phyloP scores from a whole-genome alignment of 2,329 filamentous ascomycete species.

The Sporothrix variecibatus region DNA sequence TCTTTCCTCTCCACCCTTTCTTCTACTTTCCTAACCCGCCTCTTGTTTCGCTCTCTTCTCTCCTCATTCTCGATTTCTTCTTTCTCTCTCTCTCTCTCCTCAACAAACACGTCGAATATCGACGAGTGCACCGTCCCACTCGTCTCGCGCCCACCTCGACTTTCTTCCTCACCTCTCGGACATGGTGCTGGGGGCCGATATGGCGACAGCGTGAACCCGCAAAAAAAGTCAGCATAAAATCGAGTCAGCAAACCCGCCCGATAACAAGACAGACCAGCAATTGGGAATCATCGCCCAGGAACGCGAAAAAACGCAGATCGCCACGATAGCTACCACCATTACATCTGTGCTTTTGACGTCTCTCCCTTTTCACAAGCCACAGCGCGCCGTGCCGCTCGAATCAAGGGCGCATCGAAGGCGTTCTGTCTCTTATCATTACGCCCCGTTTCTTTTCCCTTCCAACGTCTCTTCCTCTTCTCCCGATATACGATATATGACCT shows the following conservation, averaged over 20 bases:
- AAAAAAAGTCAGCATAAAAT: neutral
- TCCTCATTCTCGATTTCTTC: neutral
- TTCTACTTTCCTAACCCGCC: neutral
- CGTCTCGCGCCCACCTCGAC: neutral
- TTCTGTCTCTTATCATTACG: neutral
- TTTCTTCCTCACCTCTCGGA: neutral
- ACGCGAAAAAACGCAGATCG: neutral
- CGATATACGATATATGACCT: neutral
- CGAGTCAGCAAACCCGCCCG: neutral
- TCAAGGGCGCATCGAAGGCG: slow-evolving; percentile 10
- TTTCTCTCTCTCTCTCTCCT: neutral
- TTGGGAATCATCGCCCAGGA: neutral
- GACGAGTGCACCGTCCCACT: neutral
- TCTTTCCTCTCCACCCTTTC: neutral
- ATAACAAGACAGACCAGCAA: neutral
- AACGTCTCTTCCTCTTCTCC: neutral
- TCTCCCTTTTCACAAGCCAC: neutral
- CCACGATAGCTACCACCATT: neutral
- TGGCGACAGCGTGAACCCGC: neutral
- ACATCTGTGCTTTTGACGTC: neutral
- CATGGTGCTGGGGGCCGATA: neutral
- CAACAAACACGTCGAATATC: neutral
- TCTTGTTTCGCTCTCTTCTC: neutral
- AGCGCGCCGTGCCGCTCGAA: slow-evolving; percentile 4
- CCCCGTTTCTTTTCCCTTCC: neutral